Conservation (phyloP, 2,329 filamentous ascomycete species). For the Monosporascus sp. region DNA sequence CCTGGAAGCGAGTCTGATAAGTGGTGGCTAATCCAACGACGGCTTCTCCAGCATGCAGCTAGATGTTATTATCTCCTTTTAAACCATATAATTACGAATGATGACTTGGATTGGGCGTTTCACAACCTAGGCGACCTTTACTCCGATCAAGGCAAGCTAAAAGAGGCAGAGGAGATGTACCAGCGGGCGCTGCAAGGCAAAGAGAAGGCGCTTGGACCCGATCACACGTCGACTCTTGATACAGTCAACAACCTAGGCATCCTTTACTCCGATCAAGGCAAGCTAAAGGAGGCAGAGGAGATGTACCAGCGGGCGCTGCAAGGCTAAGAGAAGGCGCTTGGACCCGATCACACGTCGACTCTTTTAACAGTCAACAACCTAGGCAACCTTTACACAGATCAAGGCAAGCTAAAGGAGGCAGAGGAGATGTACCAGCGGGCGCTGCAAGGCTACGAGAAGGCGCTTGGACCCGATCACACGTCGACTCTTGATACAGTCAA, state of each 20-base stretch:
- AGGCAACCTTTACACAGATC: conserved; percentile 16
- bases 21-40: conserved; percentile 11
- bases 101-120: conserved; percentile 5
- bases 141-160: conserved; percentile 12
- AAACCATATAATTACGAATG: neutral
- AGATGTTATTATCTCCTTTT: conserved; percentile 1
- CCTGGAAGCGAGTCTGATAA: conserved; percentile 1
- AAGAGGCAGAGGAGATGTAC: too few relatives aligned
- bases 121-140: conserved; percentile 16
- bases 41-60: conserved; percentile 12
- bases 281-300: conserved; percentile 1
- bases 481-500: too few relatives aligned
- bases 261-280: conserved; percentile 6
- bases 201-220: too few relatives aligned
- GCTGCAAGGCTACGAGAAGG: too few relatives aligned
- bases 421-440: too few relatives aligned
- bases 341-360: conserved; percentile 18
- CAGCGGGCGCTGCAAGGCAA: too few relatives aligned
- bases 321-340: conserved; percentile 3
- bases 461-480: too few relatives aligned
- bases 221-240: too few relatives aligned
- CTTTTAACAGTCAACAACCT: conserved; percentile 21
- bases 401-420: conserved; percentile 8
- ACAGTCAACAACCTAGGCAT: neutral
- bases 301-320: conserved; percentile 5